phyloP scores from a whole-genome alignment of 176 grass and related monocot species.

The Ampelocalamus luodianensis region DNA sequence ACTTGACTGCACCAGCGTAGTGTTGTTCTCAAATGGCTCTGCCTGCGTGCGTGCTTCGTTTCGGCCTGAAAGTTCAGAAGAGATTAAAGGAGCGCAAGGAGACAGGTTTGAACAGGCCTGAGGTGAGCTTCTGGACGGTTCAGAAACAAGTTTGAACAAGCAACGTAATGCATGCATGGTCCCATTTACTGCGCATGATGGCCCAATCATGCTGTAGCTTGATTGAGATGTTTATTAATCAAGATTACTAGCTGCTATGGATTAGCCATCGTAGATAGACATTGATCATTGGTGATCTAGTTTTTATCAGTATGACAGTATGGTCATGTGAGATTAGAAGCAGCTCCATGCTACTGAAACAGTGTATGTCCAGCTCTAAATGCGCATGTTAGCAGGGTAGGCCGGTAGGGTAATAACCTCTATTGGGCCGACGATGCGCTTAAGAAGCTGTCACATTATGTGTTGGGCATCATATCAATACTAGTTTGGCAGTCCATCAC shows the following conservation, averaged over 20 bases:
- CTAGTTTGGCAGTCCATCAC: conserved; percentile 28
- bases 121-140: conserved; percentile 9
- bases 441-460: background rate
- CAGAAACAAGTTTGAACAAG: conserved; percentile 37
- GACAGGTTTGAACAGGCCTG: background rate
- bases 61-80: background rate
- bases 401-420: background rate
- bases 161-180: background rate
- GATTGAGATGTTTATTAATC: background rate
- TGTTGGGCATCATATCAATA: conserved; percentile 19
- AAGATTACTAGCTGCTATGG: background rate
- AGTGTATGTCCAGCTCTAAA: background rate
- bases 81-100: conserved; percentile 8
- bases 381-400: background rate
- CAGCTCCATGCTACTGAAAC: background rate
- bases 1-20: conserved; percentile 22
- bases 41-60: background rate
- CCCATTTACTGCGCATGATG: background rate
- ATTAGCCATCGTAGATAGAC: background rate
- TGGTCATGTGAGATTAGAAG: background rate
- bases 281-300: background rate
- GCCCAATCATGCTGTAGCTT: background rate
- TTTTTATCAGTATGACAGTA: background rate
- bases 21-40: conserved; percentile 1
- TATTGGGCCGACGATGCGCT: background rate